phyloP scores from a whole-genome alignment of 495 filamentous ascomycete genomes.

The Tuber microsphaerosporum region DNA sequence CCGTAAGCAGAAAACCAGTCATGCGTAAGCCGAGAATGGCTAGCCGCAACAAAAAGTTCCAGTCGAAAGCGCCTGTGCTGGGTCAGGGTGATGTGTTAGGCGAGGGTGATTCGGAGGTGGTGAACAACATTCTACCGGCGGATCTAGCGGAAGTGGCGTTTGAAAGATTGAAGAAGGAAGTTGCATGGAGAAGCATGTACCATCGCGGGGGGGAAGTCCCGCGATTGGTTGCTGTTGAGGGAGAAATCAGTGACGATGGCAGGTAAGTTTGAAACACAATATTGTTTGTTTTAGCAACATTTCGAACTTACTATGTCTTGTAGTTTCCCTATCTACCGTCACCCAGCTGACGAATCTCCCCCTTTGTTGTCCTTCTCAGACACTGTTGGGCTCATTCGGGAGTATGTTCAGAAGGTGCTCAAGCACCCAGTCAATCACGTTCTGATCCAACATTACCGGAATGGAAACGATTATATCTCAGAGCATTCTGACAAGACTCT shows the following conservation, averaged over 20 bases:
- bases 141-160: slow-evolving; percentile 56
- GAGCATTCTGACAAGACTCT: slow-evolving; percentile 97
- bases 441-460: slow-evolving; percentile 85
- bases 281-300: slow-evolving; percentile 10
- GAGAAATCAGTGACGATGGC: slow-evolving; percentile 61
- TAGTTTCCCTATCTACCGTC: slow-evolving; percentile 82
- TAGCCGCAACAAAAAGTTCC: slow-evolving; percentile 22
- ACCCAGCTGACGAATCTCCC: slow-evolving; percentile 85
- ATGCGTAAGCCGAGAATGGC: slow-evolving; percentile 10
- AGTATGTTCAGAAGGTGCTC: slow-evolving; percentile 58
- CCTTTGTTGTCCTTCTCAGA: slow-evolving; percentile 67
- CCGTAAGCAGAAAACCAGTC: slow-evolving; percentile 17
- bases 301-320: slow-evolving; percentile 6
- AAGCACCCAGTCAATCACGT: slow-evolving; percentile 86
- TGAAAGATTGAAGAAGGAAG: slow-evolving; percentile 63
- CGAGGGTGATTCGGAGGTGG: slow-evolving; percentile 73
- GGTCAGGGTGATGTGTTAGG: slow-evolving; percentile 51
- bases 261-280: slow-evolving; percentile 26
- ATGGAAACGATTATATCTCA: slow-evolving; percentile 86
- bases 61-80: slow-evolving; percentile 34
- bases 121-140: slow-evolving; percentile 58
- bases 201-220: slow-evolving; percentile 89
- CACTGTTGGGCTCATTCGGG: slow-evolving; percentile 60
- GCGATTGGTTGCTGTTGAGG: slow-evolving; percentile 87
- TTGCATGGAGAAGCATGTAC: slow-evolving; percentile 85